phyloP scores from a whole-genome alignment of 192 early-diverging fungal genomes.

The Backusella psychrophila region DNA sequence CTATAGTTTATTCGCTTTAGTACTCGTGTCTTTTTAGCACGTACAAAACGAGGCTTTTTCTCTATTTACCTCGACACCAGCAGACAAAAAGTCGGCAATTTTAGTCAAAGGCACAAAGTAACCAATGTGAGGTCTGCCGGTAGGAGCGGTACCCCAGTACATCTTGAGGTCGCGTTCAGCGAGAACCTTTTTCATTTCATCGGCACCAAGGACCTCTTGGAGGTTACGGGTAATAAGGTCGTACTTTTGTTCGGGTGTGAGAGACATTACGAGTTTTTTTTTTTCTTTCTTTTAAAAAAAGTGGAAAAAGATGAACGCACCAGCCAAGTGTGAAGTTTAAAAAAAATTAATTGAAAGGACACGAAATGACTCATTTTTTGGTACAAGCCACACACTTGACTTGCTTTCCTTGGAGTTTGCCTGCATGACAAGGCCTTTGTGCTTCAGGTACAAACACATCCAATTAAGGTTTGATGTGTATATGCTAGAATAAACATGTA shows the following conservation, averaged over 20 bases:
- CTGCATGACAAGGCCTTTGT: background rate
- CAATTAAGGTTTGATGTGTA: background rate
- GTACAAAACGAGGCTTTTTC: too few species aligned
- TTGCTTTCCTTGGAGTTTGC: background rate
- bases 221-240: conserved; percentile 89
- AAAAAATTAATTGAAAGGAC: conserved; percentile 7
- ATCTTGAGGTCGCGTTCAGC: conserved; percentile 86
- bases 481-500: too few species aligned
- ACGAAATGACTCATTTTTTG: background rate
- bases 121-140: conserved; percentile 93
- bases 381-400: background rate
- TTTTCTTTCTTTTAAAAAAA: background rate
- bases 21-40: background rate
- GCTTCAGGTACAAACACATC: background rate
- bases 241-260: conserved; percentile 67
- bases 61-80: conserved; percentile 74
- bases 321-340: background rate
- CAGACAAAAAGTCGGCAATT: conserved; percentile 93
- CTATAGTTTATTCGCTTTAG: conserved; percentile 33
- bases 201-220: conserved; percentile 89
- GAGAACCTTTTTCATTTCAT: conserved; percentile 82
- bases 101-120: conserved; percentile 99
- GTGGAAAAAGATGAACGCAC: background rate
- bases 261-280: conserved; percentile 22
- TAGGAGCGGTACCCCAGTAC: conserved; percentile 98